A percentile compares a stretch with the other conserved stretches of the same genome.
These are phyloP conservation scores for Colletotrichum nymphaeae DNA, from an alignment of 2,329 filamentous ascomycete genomes.

Conservation along the genomic window DNA sequence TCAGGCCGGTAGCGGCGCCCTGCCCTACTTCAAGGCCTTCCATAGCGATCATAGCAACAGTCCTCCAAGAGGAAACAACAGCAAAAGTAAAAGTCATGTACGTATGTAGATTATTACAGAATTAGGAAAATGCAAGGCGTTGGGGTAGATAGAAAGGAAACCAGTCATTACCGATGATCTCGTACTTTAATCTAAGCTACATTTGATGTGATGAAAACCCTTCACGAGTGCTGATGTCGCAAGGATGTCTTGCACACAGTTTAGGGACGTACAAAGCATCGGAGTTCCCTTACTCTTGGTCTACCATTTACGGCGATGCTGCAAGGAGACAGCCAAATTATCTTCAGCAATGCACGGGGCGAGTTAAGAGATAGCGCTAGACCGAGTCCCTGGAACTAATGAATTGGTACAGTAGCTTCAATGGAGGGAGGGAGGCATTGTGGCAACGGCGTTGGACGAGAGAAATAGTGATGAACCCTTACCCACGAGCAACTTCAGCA, in stretches of 20 bases:
- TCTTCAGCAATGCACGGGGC: no score
- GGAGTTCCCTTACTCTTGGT: no score
- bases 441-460: not conserved
- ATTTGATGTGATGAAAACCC: no score
- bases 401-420: no score
- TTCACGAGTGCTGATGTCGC: no score
- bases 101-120: not conserved
- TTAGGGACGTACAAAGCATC: no score
- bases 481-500: not conserved
- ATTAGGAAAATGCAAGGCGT: not conserved
- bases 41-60: not conserved
- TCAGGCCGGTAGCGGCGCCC: not conserved
- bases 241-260: no score
- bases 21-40: not conserved
- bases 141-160: not conserved
- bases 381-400: not conserved
- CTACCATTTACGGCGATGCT: no score
- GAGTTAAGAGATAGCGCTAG: not conserved
- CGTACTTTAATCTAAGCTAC: no score
- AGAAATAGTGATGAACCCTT: not conserved
- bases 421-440: no score
- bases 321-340: no score
- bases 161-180: not conserved
- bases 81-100: slow-evolving; percentile 2
- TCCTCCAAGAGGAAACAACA: not conserved